Base-by-base conservation (phyloP, 179 eudicot species). In the Actinidia arguta region DNA sequence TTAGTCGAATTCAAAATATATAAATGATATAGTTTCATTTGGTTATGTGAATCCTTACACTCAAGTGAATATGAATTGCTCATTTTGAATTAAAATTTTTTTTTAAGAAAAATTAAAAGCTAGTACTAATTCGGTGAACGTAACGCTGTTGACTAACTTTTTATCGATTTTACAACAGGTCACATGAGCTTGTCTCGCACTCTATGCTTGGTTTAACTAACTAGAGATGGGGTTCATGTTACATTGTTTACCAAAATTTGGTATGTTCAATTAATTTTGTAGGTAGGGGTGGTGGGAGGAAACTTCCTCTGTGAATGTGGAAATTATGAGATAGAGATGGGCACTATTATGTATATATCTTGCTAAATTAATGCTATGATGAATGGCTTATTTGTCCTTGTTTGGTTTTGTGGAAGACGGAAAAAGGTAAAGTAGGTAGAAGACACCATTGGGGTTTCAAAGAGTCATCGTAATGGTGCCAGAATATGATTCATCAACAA, bases 401-500 rank as follows among this genome's bases (percentile, higher is more conserved):
- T 47, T 67, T 51, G 81, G 22, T 36, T 61, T 20, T 80, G 63
- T 13, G 25, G 16, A 39, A 52, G 27, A 56, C 18, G 0, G 36
- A 39, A 27, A 31, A 4, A 14, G 36, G 12, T 31, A 64, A 66
- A 52, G 75, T 31, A 67, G 82, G 75, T 68, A 79, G 52, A 68
- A 79, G 75, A 54, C 74, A 79, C 75, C 36, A 79, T 36, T 68
- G 50, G 52, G 52, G 62, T 79, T 79, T 52, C 75, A 79, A 68
- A 36, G 75, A 68, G 64, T 22, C 36, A 79, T n/a, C n/a, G n/a
- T 79, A 79, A 79, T 79, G 82, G 82, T 79, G 82, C 83, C 62
- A 83, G 86, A 83, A 87, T 85, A 74, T 81, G 87, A 87, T 88
- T 85, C 86, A 86, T 85, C 75, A 81, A 66, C 47, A 6, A 66